Evolutionary conservation across 2,329 filamentous ascomycete species (phyloP), one percentile per base, ranked within the genome.

Genomic region (Drechslera avenae): DNA sequence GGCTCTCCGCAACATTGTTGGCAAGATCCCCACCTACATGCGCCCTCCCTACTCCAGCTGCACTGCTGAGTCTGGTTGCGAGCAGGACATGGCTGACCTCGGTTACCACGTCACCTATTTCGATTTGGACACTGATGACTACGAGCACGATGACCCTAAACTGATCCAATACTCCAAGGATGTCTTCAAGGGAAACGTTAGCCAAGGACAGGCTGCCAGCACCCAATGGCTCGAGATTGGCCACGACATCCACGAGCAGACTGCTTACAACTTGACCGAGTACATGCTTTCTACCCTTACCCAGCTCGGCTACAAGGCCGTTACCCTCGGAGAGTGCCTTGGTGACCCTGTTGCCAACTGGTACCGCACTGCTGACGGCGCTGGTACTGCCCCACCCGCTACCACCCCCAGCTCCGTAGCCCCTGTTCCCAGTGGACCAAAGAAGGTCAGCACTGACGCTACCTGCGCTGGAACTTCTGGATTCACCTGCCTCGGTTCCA

Each of bases 61-160:
- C n/a, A 28, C 19, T 4, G 70, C 64, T 3, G 73, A 68, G 6
- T 28, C 26, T 28, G 26, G 26, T 28, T 79, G 76, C 63, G 64
- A 70, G 59, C 54, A 60, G n/a, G 67, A 73, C 39, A 57, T 77
- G 57, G 59, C 70, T 10, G 64, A 59, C 32, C 67, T 86, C 40
- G 81, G 81, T 46, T 86, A 85, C 73, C 82, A 83, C 57, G 76
- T 85, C 58, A 80, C 83, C 54, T 86, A 82, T 57, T 78, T 85
- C 62, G 81, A 86, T 57, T 70, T 86, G 30, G 83, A 86, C 61
- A 79, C 83, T 2, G 79, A 83, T 44, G 83, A 71, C 50, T 72
- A 72, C 52, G 63, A 67, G 46, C 62, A 73, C 18, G 52, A 68
- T 33, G 65, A 62, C 3, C 56, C 55, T 2, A 57, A 63, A 19